These are phyloP conservation scores for Pichia sp. DNA, from an alignment of 1,139 yeast genomes.

Conservation along the genomic window DNA sequence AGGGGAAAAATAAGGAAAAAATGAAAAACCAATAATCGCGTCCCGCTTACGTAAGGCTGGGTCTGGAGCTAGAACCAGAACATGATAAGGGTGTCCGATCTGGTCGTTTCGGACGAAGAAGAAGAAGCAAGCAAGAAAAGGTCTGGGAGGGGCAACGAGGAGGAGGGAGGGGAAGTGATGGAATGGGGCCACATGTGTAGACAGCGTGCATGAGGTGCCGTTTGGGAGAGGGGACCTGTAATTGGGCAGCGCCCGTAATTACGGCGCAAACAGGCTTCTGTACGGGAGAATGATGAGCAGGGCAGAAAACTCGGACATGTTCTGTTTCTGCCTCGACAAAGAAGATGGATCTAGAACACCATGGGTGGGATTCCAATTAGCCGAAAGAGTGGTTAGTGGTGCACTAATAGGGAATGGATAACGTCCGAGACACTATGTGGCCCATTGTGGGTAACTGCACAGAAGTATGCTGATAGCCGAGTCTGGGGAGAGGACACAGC, in stretches of 20 bases:
- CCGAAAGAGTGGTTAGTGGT: background rate
- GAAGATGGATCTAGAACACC: background rate
- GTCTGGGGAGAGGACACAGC: background rate
- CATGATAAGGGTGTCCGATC: background rate
- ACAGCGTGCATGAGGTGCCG: no score
- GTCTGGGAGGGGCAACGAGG: background rate
- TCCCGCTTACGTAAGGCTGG: background rate
- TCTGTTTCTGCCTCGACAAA: conserved; percentile 1
- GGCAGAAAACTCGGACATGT: conserved; percentile 2
- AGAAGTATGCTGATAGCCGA: background rate
- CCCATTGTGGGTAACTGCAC: background rate
- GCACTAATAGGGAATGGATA: background rate
- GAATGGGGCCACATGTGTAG: no score
- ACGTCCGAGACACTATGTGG: background rate
- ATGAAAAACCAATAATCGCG: no score
- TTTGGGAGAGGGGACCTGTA: background rate
- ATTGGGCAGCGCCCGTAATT: background rate
- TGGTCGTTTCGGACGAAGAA: background rate
- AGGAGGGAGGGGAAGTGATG: background rate
- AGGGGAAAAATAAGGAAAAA: background rate
- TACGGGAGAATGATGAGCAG: background rate
- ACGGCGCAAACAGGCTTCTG: background rate
- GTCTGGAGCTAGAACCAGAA: background rate
- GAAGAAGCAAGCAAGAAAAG: background rate
- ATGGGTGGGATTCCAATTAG: background rate